These are phyloP conservation scores for Saccharomyces paradoxus DNA, from an alignment of 805 yeast species.

Conservation along the genomic window DNA sequence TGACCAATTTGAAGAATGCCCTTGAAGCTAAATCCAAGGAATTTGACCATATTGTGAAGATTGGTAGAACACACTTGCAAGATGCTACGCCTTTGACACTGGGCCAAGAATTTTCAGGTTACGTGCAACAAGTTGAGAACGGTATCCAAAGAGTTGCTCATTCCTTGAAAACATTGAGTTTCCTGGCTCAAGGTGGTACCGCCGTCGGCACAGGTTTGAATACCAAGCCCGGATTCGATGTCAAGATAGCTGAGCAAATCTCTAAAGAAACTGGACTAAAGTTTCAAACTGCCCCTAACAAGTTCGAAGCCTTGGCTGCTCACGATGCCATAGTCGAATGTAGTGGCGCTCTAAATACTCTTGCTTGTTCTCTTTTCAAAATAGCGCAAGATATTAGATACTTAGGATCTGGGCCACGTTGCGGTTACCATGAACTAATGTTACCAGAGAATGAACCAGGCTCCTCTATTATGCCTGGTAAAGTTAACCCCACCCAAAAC, in stretches of 20 bases:
- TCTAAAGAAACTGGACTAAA: slow-evolving; percentile 78
- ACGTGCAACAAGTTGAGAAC: slow-evolving; percentile 84
- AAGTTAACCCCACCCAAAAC: slow-evolving; percentile 98
- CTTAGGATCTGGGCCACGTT: slow-evolving; percentile 98
- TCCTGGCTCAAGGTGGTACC: slow-evolving; percentile 97
- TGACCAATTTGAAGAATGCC: slow-evolving; percentile 70
- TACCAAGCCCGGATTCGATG: slow-evolving; percentile 86
- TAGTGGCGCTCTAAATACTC: slow-evolving; percentile 92
- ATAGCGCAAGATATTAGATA: slow-evolving; percentile 97
- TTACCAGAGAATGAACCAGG: slow-evolving; percentile 99
- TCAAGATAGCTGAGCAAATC: slow-evolving; percentile 78
- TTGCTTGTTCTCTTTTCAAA: slow-evolving; percentile 88
- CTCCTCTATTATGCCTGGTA: slow-evolving; percentile 98
- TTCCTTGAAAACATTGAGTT: slow-evolving; percentile 65
- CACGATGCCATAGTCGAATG: slow-evolving; percentile 98
- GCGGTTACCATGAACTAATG: slow-evolving; percentile 94
- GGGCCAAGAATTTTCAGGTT: slow-evolving; percentile 97
- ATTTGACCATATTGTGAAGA: slow-evolving; percentile 84
- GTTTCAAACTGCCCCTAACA: slow-evolving; percentile 94
- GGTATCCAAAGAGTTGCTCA: slow-evolving; percentile 83
- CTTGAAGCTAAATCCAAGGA: slow-evolving; percentile 70
- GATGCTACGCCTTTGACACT: slow-evolving; percentile 97
- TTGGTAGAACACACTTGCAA: slow-evolving; percentile 97
- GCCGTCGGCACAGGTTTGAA: slow-evolving; percentile 98
- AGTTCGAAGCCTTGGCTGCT: slow-evolving; percentile 97